Percentiles rank a stretch among this genome's conserved stretches.
phyloP scores from a whole-genome alignment of 257 asterid genomes.

The Solanum paucissectum region DNA sequence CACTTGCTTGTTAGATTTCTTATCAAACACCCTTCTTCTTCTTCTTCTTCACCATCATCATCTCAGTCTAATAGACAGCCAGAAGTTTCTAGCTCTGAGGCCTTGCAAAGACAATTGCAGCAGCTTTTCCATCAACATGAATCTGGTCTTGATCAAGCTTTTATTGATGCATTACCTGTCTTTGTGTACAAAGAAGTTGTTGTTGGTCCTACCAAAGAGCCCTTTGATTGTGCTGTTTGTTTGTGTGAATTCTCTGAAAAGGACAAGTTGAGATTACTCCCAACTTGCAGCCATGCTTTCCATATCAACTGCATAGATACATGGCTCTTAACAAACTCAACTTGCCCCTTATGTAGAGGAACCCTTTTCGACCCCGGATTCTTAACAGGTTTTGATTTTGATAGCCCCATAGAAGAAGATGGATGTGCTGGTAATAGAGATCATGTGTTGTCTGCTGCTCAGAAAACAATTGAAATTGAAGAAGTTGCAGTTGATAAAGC shows the following conservation, averaged over 20 bases:
- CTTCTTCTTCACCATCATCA: constrained; percentile 7
- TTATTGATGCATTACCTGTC: constrained; percentile 40
- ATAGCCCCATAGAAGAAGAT: constrained; percentile 22
- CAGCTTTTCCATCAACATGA: constrained; percentile 42
- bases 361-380: constrained; percentile 20
- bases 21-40: constrained; percentile 13
- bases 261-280: constrained; percentile 37
- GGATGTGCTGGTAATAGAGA: constrained; percentile 5
- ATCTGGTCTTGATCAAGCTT: constrained; percentile 43
- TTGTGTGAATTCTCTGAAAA: constrained; percentile 27
- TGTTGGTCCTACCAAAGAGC: constrained; percentile 28
- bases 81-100: constrained; percentile 22
- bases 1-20: constrained; percentile 32
- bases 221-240: constrained; percentile 51
- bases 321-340: constrained; percentile 41
- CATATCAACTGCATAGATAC: constrained; percentile 44
- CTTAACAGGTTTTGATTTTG: constrained; percentile 11
- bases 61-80: constrained; percentile 7
- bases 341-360: constrained; percentile 41
- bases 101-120: constrained; percentile 40
- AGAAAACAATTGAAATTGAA: constrained; percentile 19
- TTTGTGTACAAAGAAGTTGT: constrained; percentile 32
- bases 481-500: constrained; percentile 13
- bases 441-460: constrained; percentile 1
- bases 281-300: constrained; percentile 40